These are phyloP conservation scores for Trametes sanguinea DNA, from an alignment of 768 basidiomycete genomes.

Conservation along the genomic window DNA sequence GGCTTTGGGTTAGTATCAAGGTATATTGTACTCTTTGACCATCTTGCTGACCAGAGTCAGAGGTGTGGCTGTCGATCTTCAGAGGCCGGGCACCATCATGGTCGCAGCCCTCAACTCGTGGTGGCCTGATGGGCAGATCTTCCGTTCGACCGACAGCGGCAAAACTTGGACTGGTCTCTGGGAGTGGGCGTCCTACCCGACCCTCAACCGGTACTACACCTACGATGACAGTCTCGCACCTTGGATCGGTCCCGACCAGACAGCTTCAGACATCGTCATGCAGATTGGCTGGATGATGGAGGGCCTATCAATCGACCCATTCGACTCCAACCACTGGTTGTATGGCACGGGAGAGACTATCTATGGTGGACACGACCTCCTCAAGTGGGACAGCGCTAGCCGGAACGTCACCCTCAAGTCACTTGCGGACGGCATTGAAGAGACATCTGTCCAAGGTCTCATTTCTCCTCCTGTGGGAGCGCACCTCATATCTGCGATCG, in stretches of 20 bases:
- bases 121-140: slow-evolving; percentile 68
- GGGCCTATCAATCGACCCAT: slow-evolving; percentile 62
- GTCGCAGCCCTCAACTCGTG: slow-evolving; percentile 53
- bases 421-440: slow-evolving; percentile 66
- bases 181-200: slow-evolving; percentile 53
- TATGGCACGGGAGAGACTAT: slow-evolving; percentile 72
- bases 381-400: slow-evolving; percentile 53
- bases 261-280: slow-evolving; percentile 45
- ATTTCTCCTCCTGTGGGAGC: slow-evolving; percentile 66
- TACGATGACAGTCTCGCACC: slow-evolving; percentile 59
- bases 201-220: slow-evolving; percentile 48
- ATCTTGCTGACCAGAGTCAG: slow-evolving; percentile 6
- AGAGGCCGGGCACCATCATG: slow-evolving; percentile 66
- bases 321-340: slow-evolving; percentile 69
- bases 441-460: slow-evolving; percentile 56
- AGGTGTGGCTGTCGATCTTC: slow-evolving; percentile 59
- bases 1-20: slow-evolving; percentile 48
- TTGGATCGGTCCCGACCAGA: slow-evolving; percentile 56
- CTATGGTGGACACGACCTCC: slow-evolving; percentile 58
- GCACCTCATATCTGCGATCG: slow-evolving; percentile 55
- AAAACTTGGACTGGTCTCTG: slow-evolving; percentile 60
- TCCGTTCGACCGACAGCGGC: slow-evolving; percentile 59
- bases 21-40: background rate
- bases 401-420: slow-evolving; percentile 62
- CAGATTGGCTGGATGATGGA: slow-evolving; percentile 79